Base-by-base conservation (phyloP, 352 stramenopile genomes). In the Globisporangium acanthophoron region DNA sequence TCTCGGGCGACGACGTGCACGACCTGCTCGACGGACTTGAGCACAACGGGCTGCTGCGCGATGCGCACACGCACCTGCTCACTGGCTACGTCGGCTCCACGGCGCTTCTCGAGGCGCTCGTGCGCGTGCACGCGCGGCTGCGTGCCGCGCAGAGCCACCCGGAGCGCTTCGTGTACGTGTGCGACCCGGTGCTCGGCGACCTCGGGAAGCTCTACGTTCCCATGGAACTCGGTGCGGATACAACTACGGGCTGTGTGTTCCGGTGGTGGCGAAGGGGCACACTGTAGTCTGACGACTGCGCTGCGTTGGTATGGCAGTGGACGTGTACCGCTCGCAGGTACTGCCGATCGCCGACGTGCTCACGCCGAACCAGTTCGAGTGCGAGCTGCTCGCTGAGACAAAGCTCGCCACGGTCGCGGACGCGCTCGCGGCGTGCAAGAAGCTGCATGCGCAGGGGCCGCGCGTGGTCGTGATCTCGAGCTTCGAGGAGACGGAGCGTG, bases 341-440 rank as follows among this genome's bases (percentile, higher is more conserved):
- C 57, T 95, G 40, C 84, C 83, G 51, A 88, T 93, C 69, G 87
- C 80, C 15, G 78, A 90, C 59, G 84, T 95, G 51, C 67, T 95
- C 43, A 93, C 85, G 46, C 84, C 84, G 8, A 95, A 93, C 64
- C 85, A 95, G 56, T 95, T 89, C 44, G 85, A 95, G 57, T 92
- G 83, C 43, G 85, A 95, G 52, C 53, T 91, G 43, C 70, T 95
- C 37, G 83, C 85, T 0, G 69, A 87, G 49, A 86, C 85, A 68
- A 70, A 82, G 59, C 70, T 95, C 29, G 66, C 63, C 5, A 86
- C 73, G 0, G 77, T 92, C n/a, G 56, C 72, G 8, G 81, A 93
- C 33, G 83, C 80, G 16, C 71, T 88, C 20, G 41, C 31, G 2
- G 85, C 81, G n/a, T 91, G 83, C 57, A 86, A 85, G 55, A 82